Evolutionary conservation across 352 stramenopile genomes (phyloP), one percentile per base, ranked within the genome.

Genomic region (Elongisporangium prolatum): DNA sequence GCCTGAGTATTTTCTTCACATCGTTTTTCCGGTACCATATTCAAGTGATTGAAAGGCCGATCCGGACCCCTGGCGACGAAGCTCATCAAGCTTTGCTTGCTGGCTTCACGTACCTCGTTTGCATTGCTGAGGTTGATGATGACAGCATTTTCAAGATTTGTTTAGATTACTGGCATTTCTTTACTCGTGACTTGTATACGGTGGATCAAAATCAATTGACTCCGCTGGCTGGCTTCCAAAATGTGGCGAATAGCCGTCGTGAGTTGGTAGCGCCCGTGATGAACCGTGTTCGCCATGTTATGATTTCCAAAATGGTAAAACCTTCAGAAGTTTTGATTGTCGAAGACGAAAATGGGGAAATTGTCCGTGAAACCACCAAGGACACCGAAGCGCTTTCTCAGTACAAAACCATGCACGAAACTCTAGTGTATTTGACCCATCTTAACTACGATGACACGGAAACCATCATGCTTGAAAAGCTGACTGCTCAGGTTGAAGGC

Each of bases 391-490:
- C 97, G 1, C 95, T 99, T 64, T 98, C 97, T 28, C 96, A 99
- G 83, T 99, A 99, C 80, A 99, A 99, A 82, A 99, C 95, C 8
- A 99, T 99, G 97, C 85, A 98, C 59, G 97, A 99, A 78, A 98
- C 94, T 13, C 76, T 99, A 5, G 97, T 99, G 51, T 99, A 99
- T 76, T 84, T 99, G 55, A 99, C 97, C n/a, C 96, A 99, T 72
- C 77, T 99, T 51, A 98, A 99, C 76, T 98, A 98, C 59, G 97
- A 99, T 67, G 97, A 99, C 73, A 99, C 97, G 9, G 97, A 99
- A 74, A 97, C 77, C 28, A 99, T 99, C 57, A 99, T 99, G 95
- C 82, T 99, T 17, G 88, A 98, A 55, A 99, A 99, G 65, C 83
- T 99, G 13, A 97, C 87, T 11, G 83, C 88, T 21, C 90, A 97